Evolutionary conservation across 345 rosid species (phyloP).

Genomic region (Linum usitatissimum): DNA sequence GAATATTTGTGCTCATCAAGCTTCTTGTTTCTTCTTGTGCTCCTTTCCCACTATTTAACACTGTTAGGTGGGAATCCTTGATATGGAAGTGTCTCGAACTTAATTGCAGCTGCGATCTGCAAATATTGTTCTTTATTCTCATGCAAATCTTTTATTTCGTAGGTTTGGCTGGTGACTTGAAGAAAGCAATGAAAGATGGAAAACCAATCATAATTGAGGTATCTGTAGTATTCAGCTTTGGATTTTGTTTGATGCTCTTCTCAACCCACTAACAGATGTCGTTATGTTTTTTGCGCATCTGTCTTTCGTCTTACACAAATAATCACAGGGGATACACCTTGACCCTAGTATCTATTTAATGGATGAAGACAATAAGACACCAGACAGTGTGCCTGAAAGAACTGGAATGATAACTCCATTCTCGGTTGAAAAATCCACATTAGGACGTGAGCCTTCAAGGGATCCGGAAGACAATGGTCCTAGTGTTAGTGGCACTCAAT

Average conservation of each 20-base stretch:
- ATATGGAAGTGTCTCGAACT: constrained; percentile 4
- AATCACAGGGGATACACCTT: constrained; percentile 80
- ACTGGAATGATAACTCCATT: constrained; percentile 22
- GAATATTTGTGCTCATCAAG: neutral
- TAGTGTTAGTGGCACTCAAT: constrained; percentile 21
- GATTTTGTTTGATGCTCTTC: neutral
- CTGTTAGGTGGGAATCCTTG: neutral
- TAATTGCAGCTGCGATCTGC: constrained; percentile 5
- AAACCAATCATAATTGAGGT: constrained; percentile 98
- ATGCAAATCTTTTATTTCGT: constrained; percentile 17
- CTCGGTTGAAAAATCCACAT: constrained; percentile 12
- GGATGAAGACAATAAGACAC: constrained; percentile 69
- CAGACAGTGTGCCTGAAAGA: constrained; percentile 34
- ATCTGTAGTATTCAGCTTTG: neutral
- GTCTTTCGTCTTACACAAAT: neutral
- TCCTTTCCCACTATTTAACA: neutral
- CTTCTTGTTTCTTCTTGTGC: neutral
- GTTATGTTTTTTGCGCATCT: neutral
- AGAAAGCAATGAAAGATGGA: constrained; percentile 99
- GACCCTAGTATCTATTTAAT: constrained; percentile 96
- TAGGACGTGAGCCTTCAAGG: constrained; percentile 20
- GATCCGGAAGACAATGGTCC: constrained; percentile 24
- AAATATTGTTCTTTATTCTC: constrained; percentile 1
- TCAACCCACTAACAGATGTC: neutral
- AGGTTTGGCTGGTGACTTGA: constrained; percentile 98